Base-by-base conservation (phyloP, 768 basidiomycete genomes). In the Suillus spraguei region DNA sequence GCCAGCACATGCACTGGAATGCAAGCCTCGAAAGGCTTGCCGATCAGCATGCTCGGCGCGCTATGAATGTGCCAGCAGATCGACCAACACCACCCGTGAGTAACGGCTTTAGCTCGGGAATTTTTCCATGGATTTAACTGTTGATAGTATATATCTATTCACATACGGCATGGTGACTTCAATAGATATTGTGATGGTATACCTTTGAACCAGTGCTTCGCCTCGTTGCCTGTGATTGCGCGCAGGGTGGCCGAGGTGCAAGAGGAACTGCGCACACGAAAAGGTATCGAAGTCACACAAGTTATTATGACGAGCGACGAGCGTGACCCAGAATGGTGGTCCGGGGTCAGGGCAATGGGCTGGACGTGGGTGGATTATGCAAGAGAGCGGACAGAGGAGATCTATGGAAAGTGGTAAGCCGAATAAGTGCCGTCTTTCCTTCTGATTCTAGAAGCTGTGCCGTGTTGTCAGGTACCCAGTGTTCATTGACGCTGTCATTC, bases 401-500 rank as follows among this genome's bases (percentile, higher is more conserved):
- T 68, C 14, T 77, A 84, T 63, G 84, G 85, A 10, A 71, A 71
- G 50, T 87, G 86, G 86, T 85, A 65, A 65, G 81, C 68, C 44
- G 33, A 47, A 16, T 9, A 24, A 24, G 9, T 46, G 38, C n/a
- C 14, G 9, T 47, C 53, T 46, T 35, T 20, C 13, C 41, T 49
- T 58, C 52, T 55, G 22, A 4, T 60, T 20, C 54, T 54, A 44
- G 22, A 7, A n/a, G 11, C 59, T 62, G 41, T 36, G 38, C 4
- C n/a, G 28, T 44, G 14, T 60, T 58, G 22, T 24, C 67, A 89
- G 89, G 88, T 88, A 90, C 72, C 87, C 89, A 14, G 76, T 89
- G n/a, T 74, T 92, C 58, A 81, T 92, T 59, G 90, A 92, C 69
- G 88, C 89, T 4, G 86, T 84, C 10, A 83, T 91, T 62, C 91